Base-by-base conservation (phyloP, 768 basidiomycete genomes). In the Rossbeevera mucosa region DNA sequence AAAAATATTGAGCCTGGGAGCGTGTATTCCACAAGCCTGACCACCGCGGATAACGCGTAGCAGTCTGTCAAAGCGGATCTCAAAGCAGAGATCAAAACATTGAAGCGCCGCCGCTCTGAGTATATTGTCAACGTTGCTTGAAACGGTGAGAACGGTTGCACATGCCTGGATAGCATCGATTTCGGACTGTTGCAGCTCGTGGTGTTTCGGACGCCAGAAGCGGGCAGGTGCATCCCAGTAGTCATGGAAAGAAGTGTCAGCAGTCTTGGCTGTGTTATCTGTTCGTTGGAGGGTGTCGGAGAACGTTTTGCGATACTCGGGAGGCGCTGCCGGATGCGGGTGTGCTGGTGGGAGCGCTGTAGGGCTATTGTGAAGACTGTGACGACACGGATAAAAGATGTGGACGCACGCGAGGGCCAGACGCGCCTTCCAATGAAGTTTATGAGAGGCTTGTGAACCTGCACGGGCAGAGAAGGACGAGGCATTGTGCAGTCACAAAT, bases 191-290 rank as follows among this genome's bases (percentile, higher is more conserved):
- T 77, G 74, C 12, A 88, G 59, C 28, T 78, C 65, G 44, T 74
- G 75, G 18, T 72, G 66, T 53, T 68, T 73, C 13, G 79, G 78
- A 47, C 68, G 74, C 83, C 82, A 85, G 56, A 81, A 74, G 44
- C 76, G 73, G 8, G 74, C 61, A 0, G 88, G 87, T 4, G 82
- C 83, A 47, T 88, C 78, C 88, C 88, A 89, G 64, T 80, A 86
- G 38, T 75, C 81, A 60, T 41, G 63, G 59, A 71, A 76, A 68
- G 31, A 60, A 46, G 28, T 31, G 11, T 54, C 58, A 24, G 48
- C 12, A 11, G 47, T 4, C 20, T 50, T 38, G 13, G 21, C 18
- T 30, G 40, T 20, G 33, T 43, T 69, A 60, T 44, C 67, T 58
- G 47, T 47, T 55, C 69, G 76, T 41, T 69, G 71, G 12, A 74